Conservation (phyloP, 2,329 filamentous ascomycete genomes). For the Nothopassalora personata region DNA sequence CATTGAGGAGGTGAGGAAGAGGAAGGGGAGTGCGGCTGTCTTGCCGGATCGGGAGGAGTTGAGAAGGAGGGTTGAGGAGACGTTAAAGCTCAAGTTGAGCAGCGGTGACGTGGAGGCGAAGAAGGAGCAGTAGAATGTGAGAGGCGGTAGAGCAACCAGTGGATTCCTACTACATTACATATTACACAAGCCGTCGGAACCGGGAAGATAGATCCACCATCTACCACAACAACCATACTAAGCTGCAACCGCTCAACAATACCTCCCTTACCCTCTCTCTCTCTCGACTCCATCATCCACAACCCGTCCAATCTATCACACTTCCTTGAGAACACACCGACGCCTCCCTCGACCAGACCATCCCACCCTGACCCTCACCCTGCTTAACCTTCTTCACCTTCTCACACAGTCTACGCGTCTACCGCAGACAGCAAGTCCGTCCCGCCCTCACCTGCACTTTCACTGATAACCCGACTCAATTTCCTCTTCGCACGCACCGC, state of each 20-base stretch:
- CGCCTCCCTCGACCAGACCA: neutral
- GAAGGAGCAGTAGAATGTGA: constrained; percentile 4
- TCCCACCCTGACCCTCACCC: neutral
- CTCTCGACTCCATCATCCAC: neutral
- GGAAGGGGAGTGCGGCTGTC: constrained; percentile 40
- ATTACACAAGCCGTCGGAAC: too few relatives aligned
- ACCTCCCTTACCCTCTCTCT: neutral
- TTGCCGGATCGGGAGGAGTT: constrained; percentile 45
- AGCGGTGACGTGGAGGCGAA: constrained; percentile 5
- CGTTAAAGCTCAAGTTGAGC: constrained; percentile 28
- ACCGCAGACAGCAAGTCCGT: neutral
- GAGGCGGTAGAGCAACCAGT: neutral
- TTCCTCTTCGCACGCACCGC: neutral
- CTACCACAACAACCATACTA: neutral
- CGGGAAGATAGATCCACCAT: neutral
- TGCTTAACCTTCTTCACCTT: neutral
- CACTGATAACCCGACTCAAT: neutral
- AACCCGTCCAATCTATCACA: neutral
- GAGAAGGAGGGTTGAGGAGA: constrained; percentile 48
- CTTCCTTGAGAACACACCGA: neutral
- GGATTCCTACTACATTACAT: too few relatives aligned
- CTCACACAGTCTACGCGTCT: neutral
- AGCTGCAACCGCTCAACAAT: neutral
- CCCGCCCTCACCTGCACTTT: neutral
- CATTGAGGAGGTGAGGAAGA: constrained; percentile 62